Conservation (phyloP, 192 early-diverging fungal species). For the Rhizophagus clarus region DNA sequence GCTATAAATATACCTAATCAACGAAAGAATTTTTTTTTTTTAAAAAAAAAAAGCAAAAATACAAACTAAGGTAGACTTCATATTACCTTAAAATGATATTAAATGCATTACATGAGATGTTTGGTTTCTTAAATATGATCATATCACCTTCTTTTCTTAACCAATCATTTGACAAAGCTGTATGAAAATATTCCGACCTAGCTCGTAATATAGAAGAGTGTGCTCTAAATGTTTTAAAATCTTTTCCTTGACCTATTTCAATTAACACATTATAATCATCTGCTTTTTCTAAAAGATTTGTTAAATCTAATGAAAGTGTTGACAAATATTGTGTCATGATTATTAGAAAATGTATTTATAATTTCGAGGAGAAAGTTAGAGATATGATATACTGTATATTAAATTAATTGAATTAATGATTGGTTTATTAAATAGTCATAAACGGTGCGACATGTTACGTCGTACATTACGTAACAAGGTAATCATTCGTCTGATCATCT, state of each 20-base stretch:
- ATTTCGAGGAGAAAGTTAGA: background rate
- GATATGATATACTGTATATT: too few species aligned
- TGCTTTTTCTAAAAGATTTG: background rate
- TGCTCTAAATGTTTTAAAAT: slow-evolving; percentile 15
- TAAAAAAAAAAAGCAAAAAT: background rate
- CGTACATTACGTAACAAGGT: too few species aligned
- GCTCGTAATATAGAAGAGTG: slow-evolving; percentile 21
- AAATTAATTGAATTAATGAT: too few species aligned
- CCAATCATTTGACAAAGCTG: slow-evolving; percentile 19
- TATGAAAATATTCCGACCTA: slow-evolving; percentile 2
- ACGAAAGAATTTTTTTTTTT: background rate
- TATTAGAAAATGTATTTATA: background rate
- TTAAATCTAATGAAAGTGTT: slow-evolving; percentile 3
- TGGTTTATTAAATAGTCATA: too few species aligned
- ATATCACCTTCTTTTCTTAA: slow-evolving; percentile 7
- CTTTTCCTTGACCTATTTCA: background rate
- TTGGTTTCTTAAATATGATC: background rate
- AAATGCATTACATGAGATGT: slow-evolving; percentile 5
- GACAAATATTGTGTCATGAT: background rate
- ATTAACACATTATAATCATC: slow-evolving; percentile 11
- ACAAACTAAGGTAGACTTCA: too few species aligned
- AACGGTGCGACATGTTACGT: too few species aligned
- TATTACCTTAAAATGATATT: slow-evolving; percentile 8
- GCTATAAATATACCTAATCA: slow-evolving; percentile 13
- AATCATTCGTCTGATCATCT: too few species aligned